Evolutionary conservation across 768 basidiomycete genomes (phyloP).

Genomic region (Porpolomopsis calyptriformis): DNA sequence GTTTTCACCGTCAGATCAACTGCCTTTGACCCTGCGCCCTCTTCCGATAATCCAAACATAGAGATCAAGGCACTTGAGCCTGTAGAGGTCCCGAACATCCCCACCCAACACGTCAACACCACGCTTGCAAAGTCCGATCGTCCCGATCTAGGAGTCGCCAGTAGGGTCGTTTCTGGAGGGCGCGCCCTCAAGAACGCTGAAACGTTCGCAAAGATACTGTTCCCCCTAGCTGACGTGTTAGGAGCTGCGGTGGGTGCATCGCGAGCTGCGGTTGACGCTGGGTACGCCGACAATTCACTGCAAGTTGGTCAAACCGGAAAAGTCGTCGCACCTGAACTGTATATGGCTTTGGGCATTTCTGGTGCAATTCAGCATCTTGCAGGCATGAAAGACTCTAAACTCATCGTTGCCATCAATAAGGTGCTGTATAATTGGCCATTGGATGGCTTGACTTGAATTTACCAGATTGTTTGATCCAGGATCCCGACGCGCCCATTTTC

Average conservation of each 20-base stretch:
- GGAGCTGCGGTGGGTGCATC: constrained; percentile 98
- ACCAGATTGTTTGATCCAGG: constrained; percentile 34
- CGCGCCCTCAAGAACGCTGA: constrained; percentile 90
- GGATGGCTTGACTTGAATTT: neutral
- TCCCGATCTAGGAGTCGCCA: constrained; percentile 82
- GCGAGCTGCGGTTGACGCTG: constrained; percentile 94
- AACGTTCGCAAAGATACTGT: constrained; percentile 77
- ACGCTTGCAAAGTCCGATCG: constrained; percentile 82
- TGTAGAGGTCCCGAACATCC: constrained; percentile 46
- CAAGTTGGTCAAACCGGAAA: constrained; percentile 99
- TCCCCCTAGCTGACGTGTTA: constrained; percentile 86
- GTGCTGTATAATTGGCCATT: constrained; percentile 26
- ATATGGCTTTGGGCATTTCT: constrained; percentile 93
- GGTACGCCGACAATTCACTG: constrained; percentile 93
- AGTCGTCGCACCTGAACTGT: constrained; percentile 93
- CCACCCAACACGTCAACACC: constrained; percentile 58
- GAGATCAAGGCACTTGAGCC: constrained; percentile 54
- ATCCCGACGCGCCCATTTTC: constrained; percentile 97
- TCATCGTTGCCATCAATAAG: constrained; percentile 98
- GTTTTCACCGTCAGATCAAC: constrained; percentile 93
- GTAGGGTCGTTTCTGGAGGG: constrained; percentile 88
- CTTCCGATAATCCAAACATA: constrained; percentile 42
- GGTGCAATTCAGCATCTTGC: constrained; percentile 98
- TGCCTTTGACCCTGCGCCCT: constrained; percentile 64
- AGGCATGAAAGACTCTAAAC: constrained; percentile 98